Evolutionary conservation across 225 moss, liverwort and hornwort species (phyloP).

Genomic region (Pseudoscleropodium purum): DNA sequence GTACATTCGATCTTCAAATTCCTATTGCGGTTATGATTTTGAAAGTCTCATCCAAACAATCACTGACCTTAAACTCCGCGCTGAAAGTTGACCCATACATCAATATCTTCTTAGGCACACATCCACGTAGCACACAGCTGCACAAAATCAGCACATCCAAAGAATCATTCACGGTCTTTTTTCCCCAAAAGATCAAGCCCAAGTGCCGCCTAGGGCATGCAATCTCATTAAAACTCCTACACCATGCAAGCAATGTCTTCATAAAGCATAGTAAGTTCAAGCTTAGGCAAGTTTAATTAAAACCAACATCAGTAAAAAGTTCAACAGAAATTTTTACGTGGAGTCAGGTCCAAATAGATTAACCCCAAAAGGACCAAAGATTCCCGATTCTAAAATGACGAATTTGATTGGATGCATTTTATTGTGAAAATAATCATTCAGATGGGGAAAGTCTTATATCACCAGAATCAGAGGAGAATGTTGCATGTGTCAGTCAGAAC

Average conservation of each 20-base stretch:
- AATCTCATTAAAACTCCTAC: background rate
- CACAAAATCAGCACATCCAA: background rate
- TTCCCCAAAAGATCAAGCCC: background rate
- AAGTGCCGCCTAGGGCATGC: background rate
- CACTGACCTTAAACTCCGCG: conserved; percentile 48
- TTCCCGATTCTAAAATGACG: background rate
- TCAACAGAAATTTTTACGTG: background rate
- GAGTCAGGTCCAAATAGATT: background rate
- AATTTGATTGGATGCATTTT: background rate
- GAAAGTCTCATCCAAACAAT: background rate
- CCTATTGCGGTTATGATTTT: background rate
- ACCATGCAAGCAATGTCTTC: background rate
- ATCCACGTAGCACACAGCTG: conserved; percentile 76
- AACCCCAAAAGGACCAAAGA: background rate
- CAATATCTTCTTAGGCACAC: conserved; percentile 88
- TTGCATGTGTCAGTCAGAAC: no score
- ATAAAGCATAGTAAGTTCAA: background rate
- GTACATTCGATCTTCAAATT: background rate
- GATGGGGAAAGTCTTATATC: no score
- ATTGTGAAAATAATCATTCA: background rate
- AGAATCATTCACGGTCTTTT: background rate
- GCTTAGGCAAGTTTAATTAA: background rate
- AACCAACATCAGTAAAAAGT: background rate
- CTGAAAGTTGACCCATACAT: conserved; percentile 78
- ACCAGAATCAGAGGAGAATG: background rate